Base-by-base conservation (phyloP, 2,329 filamentous ascomycete genomes). In the Colletotrichum sojae region DNA sequence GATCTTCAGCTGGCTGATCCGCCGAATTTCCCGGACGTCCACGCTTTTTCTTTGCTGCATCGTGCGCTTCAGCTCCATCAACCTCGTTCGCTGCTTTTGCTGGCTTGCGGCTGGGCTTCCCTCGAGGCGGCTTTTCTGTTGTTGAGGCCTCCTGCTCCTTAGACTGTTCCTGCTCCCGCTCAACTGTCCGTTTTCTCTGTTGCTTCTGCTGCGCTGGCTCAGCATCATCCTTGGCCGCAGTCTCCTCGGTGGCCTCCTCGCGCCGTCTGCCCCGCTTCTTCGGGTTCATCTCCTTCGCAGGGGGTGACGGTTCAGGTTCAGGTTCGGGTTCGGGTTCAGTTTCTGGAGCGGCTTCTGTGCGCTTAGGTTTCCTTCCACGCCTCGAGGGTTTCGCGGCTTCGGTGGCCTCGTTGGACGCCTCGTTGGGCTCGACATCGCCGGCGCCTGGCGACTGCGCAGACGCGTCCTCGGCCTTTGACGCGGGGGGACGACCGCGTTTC, bases 401-500 rank as follows among this genome's bases (percentile, higher is more conserved):
- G 53, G 53, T 62, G 45, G 72, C 40, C 43, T 77, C 76, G 53
- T 61, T 73, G 1, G 74, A 73, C 69, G 6, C 73, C 72, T 63
- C 31, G 18, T 39, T 31, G 15, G 40, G 40, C 46, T 63, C 56
- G 25, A 71, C 63, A 45, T 75, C 72, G 46, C 43, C 40, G 48
- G 71, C 62, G 53, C 56, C 70, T 49, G 51, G 73, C 73, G 55
- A 75, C 75, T 74, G 75, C 75, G 78, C 67, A 71, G 69, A 69
- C 56, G 49, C 64, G 71, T 63, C 62, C 39, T 63, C 66, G 27
- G 76, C 67, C 70, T 76, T 80, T 63, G 80, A 79, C 81, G 82
- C 82, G 82, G 81, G 81, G 39, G 79, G 81, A 48, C 80, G 78
- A 62, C 81, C 81, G 75, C 83, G 83, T 74, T 83, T 84, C 71